Evolutionary conservation across 2,329 filamentous ascomycete species (phyloP), one percentile per base, ranked within the genome.

Genomic region (Biscogniauxia marginata): DNA sequence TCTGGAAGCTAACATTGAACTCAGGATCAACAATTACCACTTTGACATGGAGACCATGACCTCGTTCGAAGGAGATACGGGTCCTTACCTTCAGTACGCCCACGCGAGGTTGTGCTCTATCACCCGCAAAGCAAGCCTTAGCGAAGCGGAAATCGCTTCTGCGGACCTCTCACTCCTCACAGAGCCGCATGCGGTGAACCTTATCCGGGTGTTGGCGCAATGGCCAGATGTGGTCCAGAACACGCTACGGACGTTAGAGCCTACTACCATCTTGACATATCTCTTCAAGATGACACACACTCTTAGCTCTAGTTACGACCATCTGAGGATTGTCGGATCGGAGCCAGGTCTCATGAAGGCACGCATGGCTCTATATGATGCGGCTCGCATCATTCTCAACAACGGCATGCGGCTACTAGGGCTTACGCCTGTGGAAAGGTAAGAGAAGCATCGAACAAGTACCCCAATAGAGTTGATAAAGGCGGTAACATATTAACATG

Each of bases 161-260:
- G 82, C 83, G 7, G 82, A 89, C 70, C 74, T 88, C 50, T 78
- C 79, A 34, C 76, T 87, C 49, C 79, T 89, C 49, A 83, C 77
- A 2, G 85, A 88, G 70, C 71, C 77, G 21, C 85, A 89, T 66
- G 70, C 70, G 8, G 69, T 83, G 21, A 82, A 87, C 62, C 76
- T 89, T 11, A 77, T 91, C 62, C 85, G 92, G 25, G 80, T 89
- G 47, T 81, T 96, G n/a, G 82, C 87, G 7, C 89, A 92, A 70
- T 96, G 90, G 83, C 92, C 92, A 2, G 91, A 96, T 66, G 89
- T 91, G 4, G 85, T 96, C 56, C 79, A 88, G 68, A 93, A 93
- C 74, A 93, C 91, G 0, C 79, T 95, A 65, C 90, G 90, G 79
- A 96, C 90, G 0, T 82, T 92, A 20, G 92, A 96, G 71, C 87